Percentiles rank a stretch among this genome's conserved stretches.
Conservation (phyloP, 73 alveolate species). For the Tetrahymena elliotti region DNA sequence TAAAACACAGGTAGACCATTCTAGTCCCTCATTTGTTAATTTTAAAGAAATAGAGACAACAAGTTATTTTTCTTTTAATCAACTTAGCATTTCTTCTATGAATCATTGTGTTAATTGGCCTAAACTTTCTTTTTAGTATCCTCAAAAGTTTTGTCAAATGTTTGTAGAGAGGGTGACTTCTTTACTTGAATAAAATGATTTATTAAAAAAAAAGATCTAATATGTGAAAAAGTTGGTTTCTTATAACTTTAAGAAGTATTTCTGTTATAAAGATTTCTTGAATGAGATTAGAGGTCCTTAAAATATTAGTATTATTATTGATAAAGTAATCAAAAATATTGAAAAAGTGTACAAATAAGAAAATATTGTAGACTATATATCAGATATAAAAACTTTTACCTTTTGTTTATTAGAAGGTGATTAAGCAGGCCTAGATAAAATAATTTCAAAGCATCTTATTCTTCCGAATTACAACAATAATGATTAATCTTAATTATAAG, state of each 20-base stretch:
- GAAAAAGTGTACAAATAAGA: background rate
- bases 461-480: background rate
- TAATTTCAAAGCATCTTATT: background rate
- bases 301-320: background rate
- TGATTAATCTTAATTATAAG: background rate
- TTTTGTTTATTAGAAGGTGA: background rate
- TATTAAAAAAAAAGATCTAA: background rate
- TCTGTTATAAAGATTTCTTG: background rate
- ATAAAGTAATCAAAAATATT: background rate
- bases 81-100: background rate
- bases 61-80: background rate
- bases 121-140: background rate
- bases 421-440: background rate
- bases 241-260: background rate
- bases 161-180: background rate
- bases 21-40: background rate
- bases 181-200: background rate
- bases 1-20: background rate
- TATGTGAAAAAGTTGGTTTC: background rate
- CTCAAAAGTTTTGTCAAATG: background rate
- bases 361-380: background rate
- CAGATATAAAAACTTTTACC: background rate
- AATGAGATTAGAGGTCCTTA: background rate
- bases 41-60: background rate
- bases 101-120: background rate